Conservation (phyloP, 441 rosid species). For the Erodium chrysanthum region DNA sequence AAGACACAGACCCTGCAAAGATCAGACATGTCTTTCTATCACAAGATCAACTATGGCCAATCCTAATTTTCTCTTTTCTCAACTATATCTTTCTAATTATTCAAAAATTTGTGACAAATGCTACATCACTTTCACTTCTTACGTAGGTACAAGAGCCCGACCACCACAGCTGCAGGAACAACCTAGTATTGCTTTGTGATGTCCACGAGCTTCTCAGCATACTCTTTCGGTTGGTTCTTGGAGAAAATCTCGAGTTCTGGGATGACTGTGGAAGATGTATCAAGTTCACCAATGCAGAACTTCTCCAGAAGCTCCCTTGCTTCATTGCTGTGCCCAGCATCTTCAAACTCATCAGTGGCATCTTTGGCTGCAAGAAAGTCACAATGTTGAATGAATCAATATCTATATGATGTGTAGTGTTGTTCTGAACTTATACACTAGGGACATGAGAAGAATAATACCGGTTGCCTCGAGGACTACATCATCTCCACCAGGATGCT, state of each 20-base stretch:
- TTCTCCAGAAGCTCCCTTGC: slow-evolving; percentile 60
- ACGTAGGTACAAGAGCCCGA: slow-evolving; percentile 46
- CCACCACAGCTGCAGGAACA: slow-evolving; percentile 48
- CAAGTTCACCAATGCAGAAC: slow-evolving; percentile 71
- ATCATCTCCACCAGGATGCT: slow-evolving; percentile 94
- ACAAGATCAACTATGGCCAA: too few species aligned
- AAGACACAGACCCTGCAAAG: background rate
- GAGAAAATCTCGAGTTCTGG: slow-evolving; percentile 51
- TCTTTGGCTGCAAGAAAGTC: slow-evolving; percentile 44
- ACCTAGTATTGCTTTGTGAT: slow-evolving; percentile 64
- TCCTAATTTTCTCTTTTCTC: slow-evolving; percentile 3
- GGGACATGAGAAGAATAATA: slow-evolving; percentile 22
- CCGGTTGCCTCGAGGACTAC: slow-evolving; percentile 64
- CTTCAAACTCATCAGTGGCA: slow-evolving; percentile 77
- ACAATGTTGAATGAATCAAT: background rate
- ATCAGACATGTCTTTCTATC: background rate
- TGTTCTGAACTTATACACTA: background rate
- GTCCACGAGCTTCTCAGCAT: slow-evolving; percentile 33
- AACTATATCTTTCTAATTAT: slow-evolving; percentile 13
- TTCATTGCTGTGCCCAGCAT: slow-evolving; percentile 64
- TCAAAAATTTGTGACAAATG: slow-evolving; percentile 21
- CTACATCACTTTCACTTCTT: slow-evolving; percentile 38
- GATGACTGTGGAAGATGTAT: slow-evolving; percentile 31
- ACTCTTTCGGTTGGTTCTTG: slow-evolving; percentile 11
- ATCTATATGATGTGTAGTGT: background rate